Evolutionary conservation across 75 land plant genomes (phyloP).

Genomic region (Picea glauca): DNA sequence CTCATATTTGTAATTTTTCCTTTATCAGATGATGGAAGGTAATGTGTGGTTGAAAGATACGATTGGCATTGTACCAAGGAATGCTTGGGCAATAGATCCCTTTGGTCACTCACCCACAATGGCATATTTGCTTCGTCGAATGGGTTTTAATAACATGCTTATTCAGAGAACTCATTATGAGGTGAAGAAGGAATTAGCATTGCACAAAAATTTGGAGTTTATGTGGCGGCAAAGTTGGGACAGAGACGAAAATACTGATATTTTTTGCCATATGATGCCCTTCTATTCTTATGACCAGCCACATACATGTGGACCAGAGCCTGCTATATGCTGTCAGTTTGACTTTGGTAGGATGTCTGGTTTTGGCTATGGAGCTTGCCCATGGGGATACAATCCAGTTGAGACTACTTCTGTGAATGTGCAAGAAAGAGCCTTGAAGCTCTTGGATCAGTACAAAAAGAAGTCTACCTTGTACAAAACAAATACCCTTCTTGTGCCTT

Average conservation of each 20-base stretch:
- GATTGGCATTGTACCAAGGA: conserved; percentile 84
- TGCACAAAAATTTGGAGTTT: conserved; percentile 78
- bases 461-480: conserved; percentile 87
- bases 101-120: conserved; percentile 98
- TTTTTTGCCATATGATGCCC: conserved; percentile 99
- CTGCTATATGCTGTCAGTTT: conserved; percentile 98
- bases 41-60: conserved; percentile 93
- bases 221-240: conserved; percentile 99
- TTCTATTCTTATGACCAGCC: conserved; percentile 98
- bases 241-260: conserved; percentile 76
- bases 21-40: conserved; percentile 81
- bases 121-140: conserved; percentile 95
- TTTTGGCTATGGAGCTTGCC: conserved; percentile 69
- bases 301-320: conserved; percentile 99
- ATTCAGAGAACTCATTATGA: conserved; percentile 99
- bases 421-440: conserved; percentile 65
- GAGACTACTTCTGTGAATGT: conserved; percentile 72
- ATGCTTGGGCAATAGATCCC: conserved; percentile 99
- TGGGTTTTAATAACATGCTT: conserved; percentile 99
- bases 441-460: conserved; percentile 94
- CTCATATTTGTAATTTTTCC: not conserved
- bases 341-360: conserved; percentile 86
- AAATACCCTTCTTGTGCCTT: conserved; percentile 90
- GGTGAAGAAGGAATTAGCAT: conserved; percentile 86
- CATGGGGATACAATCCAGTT: conserved; percentile 87